Evolutionary conservation across 805 yeast genomes (phyloP), one percentile per base, ranked within the genome.

Genomic region (Wickerhamiella brachini): DNA sequence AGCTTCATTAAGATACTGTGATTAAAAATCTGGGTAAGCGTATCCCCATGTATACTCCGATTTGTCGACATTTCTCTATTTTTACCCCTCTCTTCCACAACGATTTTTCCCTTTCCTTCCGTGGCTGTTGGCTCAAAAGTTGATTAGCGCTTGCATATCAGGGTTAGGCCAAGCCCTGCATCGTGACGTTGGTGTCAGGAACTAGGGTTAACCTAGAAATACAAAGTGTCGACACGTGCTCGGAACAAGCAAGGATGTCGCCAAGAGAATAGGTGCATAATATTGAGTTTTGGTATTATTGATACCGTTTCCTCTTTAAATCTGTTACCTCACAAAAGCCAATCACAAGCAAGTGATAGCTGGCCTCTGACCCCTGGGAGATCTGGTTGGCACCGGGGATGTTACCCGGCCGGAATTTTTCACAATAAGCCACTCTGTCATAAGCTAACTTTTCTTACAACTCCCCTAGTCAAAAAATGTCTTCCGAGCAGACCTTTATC

Each of bases 401-500:
- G 41, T 37, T 37, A 37, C 41, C 41, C 41, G 4, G 9, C 41
- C 20, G 41, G 5, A 17, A 37, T 37, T 37, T 37, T 37, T 37
- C 41, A 37, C n/a, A 37, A 37, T 37, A 37, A 37, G 41, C 41
- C 41, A 37, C 41, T 37, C 41, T 37, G 41, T 7, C 41, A n/a
- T 37, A 37, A 37, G 41, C 41, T 20, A 41, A 15, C 46, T 23
- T 44, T 23, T n/a, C 13, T 21, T 18, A 24, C 38, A 41, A 13
- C 15, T 15, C n/a, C 37, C 37, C 8, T 18, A 45, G 17, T 42
- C 18, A 47, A 20, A 55, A 48, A 51, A 61, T 60, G 63, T 53
- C 62, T 54, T 26, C 55, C 48, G 63, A 61, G 56, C 59, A 57
- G 59, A 57, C 62, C 50, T 61, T 60, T 55, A 60, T 60, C 56